Evolutionary conservation across 169 alveolate species (phyloP), one percentile per base, ranked within the genome.

Genomic region (Cytauxzoon felis): DNA sequence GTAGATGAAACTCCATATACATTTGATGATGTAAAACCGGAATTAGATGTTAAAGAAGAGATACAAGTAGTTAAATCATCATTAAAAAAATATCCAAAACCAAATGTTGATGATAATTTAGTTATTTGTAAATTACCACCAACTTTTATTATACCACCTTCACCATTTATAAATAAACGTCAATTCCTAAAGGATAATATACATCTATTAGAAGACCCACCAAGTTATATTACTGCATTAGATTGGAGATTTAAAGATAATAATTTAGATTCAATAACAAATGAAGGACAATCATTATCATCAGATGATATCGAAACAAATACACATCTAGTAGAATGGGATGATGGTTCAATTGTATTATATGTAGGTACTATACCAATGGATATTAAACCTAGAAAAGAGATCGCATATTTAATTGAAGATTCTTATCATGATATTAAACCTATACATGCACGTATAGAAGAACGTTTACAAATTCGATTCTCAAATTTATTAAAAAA

Each of bases 101-200:
- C 84, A 9, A 64, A 27, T 29, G n/a, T 45, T 5, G 64, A 38
- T 45, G 64, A 65, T 16, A 70, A 65, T 16, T 40, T 76, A 57
- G 68, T 57, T n/a, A 58, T 76, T 16, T 64, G 86, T 60, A 76
- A 65, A 56, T 76, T 76, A 36, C 86, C 86, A 7, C 86, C 76
- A 5, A 52, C 86, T 18, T 57, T 76, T 16, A 30, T 32, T 34
- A 68, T 76, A 45, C 45, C 81, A 4, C 38, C 61, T 4, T 30
- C 67, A 5, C 76, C 78, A 40, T 43, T 65, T 34, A 48, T 16
- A 34, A 81, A 76, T 36, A 68, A 62, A 30, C 68, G 71, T 1
- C 56, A 51, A 27, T 18, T 16, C 41, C 63, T 76, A 57, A 38
- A 18, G 38, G 32, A 56, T 27, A 76, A 76, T 57, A 75, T 78